These are phyloP conservation scores for Blastobotrys chiropterorum DNA, from an alignment of 805 yeast genomes.

Conservation along the genomic window DNA sequence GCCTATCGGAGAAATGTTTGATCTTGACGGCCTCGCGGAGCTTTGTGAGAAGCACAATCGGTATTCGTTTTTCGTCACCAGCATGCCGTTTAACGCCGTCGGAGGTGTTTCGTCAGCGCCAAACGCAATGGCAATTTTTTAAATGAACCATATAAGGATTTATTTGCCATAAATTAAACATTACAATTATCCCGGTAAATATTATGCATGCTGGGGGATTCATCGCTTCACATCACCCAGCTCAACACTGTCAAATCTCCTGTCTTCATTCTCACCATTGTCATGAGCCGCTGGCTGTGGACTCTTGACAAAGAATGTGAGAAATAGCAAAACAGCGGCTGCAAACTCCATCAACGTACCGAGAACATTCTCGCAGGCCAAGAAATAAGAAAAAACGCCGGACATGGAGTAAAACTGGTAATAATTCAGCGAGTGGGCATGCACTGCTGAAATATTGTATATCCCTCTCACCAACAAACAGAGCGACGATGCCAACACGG, in stretches of 20 bases:
- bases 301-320: not conserved
- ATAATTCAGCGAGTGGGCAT: not conserved
- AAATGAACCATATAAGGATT: too few relatives aligned
- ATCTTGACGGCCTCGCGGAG: constrained; percentile 28
- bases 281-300: not conserved
- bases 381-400: not conserved
- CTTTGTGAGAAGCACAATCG: constrained; percentile 25
- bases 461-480: not conserved
- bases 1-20: constrained; percentile 31
- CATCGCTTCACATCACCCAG: not conserved
- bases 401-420: not conserved
- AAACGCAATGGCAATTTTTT: constrained; percentile 42
- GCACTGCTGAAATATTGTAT: not conserved
- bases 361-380: not conserved
- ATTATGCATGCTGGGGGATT: too few relatives aligned
- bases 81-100: constrained; percentile 31
- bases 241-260: not conserved
- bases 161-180: too few relatives aligned
- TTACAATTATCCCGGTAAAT: too few relatives aligned
- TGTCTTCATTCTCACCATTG: not conserved
- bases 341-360: not conserved
- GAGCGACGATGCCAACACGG: not conserved
- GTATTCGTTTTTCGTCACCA: constrained; percentile 29
- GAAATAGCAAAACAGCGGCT: not conserved
- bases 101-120: constrained; percentile 35